Evolutionary conservation across 1,139 yeast genomes (phyloP).

Genomic region (Candida glucosophila): DNA sequence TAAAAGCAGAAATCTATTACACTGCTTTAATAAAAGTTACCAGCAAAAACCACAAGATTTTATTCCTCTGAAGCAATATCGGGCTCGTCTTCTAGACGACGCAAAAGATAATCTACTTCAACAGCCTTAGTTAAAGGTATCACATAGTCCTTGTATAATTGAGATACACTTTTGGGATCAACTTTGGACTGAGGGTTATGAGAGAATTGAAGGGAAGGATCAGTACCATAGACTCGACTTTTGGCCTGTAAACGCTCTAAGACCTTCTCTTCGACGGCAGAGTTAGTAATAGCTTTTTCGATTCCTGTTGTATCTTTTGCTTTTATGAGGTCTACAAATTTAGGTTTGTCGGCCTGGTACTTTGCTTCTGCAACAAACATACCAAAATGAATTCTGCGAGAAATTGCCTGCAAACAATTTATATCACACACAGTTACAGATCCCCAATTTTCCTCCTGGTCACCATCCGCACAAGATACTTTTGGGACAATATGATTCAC

Average conservation of each 20-base stretch:
- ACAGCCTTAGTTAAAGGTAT: constrained; percentile 93
- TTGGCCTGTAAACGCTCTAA: constrained; percentile 69
- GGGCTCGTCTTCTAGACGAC: constrained; percentile 63
- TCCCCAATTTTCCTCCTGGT: constrained; percentile 80
- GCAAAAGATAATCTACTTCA: constrained; percentile 80
- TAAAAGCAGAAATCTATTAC: no score
- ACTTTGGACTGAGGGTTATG: constrained; percentile 70
- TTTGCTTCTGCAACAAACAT: constrained; percentile 96
- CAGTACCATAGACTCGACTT: constrained; percentile 82
- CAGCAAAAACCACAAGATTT: no score
- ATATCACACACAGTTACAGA: constrained; percentile 81
- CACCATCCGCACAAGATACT: constrained; percentile 61
- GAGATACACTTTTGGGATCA: constrained; percentile 71
- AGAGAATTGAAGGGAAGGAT: constrained; percentile 67
- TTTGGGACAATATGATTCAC: constrained; percentile 65
- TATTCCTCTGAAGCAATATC: no score
- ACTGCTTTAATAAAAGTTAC: no score
- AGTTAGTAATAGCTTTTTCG: constrained; percentile 73
- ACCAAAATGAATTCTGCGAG: constrained; percentile 95
- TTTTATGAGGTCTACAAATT: constrained; percentile 55
- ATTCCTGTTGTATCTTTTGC: constrained; percentile 65
- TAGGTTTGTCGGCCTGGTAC: constrained; percentile 58
- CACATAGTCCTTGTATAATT: constrained; percentile 76
- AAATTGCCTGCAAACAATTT: constrained; percentile 76
- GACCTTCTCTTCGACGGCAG: constrained; percentile 79